Evolutionary conservation across 805 yeast genomes (phyloP), one percentile per base, ranked within the genome.

Genomic region (Candida succiphila): DNA sequence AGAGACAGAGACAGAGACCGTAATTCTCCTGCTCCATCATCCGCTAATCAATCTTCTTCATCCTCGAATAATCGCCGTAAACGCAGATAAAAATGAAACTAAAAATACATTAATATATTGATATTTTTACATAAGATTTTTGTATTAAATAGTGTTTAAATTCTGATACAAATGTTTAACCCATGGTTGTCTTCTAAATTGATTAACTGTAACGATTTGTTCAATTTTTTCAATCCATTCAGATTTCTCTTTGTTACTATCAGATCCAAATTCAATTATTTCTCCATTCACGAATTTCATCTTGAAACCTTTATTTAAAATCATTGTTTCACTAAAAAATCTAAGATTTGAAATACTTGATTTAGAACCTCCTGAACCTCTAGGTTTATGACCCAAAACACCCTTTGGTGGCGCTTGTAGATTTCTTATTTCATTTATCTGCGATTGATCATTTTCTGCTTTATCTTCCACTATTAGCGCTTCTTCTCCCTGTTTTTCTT

Each of bases 191-290:
- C 50, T 43, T 26, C 50, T 43, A 42, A 52, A 53, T 29, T 49
- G 44, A 33, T 49, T 51, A 22, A 44, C 42, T 17, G 61, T 63
- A 10, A 79, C 67, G 15, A 80, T 69, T 31, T 62, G 61, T 37
- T 77, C 77, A 37, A 88, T 54, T 1, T 66, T 54, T 4, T 54
- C 45, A 33, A 80, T 69, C 97, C 96, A 89, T 34, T 61, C 59
- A 22, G 56, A 50, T 56, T 77, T 80, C 31, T 75, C 80, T 14
- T 54, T 62, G 30, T 61, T 65, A 29, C 77, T 72, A 34, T 85
- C 92, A 14, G 95, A 89, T n/a, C 83, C 84, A 54, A 89, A 84
- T 42, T 77, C 83, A 33, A 88, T 81, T 4, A 72, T 62, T 54
- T 88, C 96, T 5, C 85, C 88, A 50, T 88, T 82, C 27, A 73